Percentiles rank a stretch among this genome's conserved stretches.
These are phyloP conservation scores for Sporothrix pseudoabietina DNA, from an alignment of 2,329 filamentous ascomycete genomes.

Conservation along the genomic window DNA sequence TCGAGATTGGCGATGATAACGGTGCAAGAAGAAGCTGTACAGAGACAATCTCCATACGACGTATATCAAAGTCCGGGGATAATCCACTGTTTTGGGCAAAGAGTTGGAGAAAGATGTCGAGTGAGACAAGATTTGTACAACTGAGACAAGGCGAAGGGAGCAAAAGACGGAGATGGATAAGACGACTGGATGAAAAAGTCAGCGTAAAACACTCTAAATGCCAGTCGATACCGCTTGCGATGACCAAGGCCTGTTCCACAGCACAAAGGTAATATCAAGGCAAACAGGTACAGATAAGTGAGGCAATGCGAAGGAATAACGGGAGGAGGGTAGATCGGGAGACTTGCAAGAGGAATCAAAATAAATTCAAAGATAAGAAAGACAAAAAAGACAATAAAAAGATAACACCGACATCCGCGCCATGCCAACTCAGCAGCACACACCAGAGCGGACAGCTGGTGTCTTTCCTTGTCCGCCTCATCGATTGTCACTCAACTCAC, in stretches of 20 bases:
- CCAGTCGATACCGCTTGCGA: background rate
- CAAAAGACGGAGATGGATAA: background rate
- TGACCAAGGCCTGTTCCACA: conserved; percentile 23
- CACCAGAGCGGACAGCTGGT: background rate
- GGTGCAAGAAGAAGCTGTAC: background rate
- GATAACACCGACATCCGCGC: background rate
- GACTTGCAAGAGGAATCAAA: background rate
- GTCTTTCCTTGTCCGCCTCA: background rate
- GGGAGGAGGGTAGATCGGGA: background rate
- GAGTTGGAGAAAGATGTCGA: conserved; percentile 5
- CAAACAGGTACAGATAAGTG: conserved; percentile 1
- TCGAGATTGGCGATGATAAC: background rate
- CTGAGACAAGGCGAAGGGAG: conserved; percentile 6
- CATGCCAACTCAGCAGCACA: conserved; percentile 9
- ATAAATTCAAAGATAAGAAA: background rate
- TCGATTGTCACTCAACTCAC: conserved; percentile 7
- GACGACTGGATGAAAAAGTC: background rate
- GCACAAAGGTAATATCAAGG: background rate
- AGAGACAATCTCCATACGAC: background rate
- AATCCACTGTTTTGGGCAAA: conserved; percentile 11
- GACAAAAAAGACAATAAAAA: background rate
- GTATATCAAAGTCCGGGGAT: conserved; percentile 15
- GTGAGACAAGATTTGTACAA: background rate
- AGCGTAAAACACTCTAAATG: background rate
- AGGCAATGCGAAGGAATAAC: background rate